Evolutionary conservation across 106 monocot species (phyloP).

Genomic region (Agapanthus africanus): DNA sequence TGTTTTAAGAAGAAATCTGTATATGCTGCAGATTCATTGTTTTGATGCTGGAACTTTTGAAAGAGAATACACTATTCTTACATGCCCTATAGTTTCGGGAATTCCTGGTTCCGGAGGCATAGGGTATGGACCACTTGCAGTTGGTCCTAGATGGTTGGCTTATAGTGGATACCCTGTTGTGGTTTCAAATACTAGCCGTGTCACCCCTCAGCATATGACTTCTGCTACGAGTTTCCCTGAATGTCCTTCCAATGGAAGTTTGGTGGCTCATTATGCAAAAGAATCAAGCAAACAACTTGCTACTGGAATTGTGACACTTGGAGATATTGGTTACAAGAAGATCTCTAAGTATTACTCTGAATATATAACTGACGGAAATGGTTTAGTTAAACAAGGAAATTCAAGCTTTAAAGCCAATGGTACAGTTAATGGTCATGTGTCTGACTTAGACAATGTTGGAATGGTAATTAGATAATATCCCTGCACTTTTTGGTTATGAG

Average conservation of each 20-base stretch:
- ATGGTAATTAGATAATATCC: conserved; percentile 39
- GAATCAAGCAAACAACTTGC: conserved; percentile 96
- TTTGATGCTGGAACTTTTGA: conserved; percentile 85
- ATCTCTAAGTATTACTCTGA: conserved; percentile 77
- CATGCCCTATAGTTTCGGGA: conserved; percentile 42
- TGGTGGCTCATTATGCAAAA: conserved; percentile 80
- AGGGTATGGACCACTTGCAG: conserved; percentile 87
- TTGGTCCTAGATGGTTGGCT: conserved; percentile 88
- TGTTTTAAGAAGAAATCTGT: background rate
- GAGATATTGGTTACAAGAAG: conserved; percentile 90
- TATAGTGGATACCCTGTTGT: conserved; percentile 71
- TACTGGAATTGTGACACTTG: conserved; percentile 73
- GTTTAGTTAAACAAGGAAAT: conserved; percentile 31
- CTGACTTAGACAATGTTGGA: conserved; percentile 59
- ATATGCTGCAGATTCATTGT: conserved; percentile 81
- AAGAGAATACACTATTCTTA: conserved; percentile 87
- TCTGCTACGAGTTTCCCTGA: conserved; percentile 17
- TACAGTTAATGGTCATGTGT: conserved; percentile 16
- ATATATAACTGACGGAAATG: conserved; percentile 42
- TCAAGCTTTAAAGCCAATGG: conserved; percentile 32
- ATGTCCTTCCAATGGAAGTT: conserved; percentile 52
- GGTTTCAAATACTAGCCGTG: conserved; percentile 49
- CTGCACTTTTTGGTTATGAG: background rate
- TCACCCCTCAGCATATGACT: conserved; percentile 54
- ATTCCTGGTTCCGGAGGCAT: conserved; percentile 39